Base-by-base conservation (phyloP, 2,329 filamentous ascomycete genomes). In the Exophiala alcalophila region DNA sequence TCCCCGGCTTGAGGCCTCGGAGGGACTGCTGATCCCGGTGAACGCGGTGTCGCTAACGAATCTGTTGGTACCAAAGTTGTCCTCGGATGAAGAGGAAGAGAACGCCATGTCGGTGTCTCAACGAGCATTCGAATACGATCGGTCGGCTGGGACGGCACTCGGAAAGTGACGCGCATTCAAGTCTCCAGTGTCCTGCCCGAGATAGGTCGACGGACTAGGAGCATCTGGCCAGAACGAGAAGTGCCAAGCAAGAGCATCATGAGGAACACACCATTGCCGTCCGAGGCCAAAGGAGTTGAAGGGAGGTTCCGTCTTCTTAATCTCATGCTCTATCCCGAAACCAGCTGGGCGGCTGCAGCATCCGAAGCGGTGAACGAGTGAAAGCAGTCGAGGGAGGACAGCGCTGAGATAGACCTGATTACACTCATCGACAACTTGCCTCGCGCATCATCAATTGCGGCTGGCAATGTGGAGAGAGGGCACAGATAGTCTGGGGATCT, bases 1-100 rank as follows among this genome's bases (percentile, higher is more conserved):
- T n/a, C 31, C 40, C 8, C 38, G 36, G 20, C 30, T 40, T 9
- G 27, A 43, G 5, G 39, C 15, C 28, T 51, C 38, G 5, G 40
- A 43, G 10, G 40, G 42, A 24, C 47, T 50, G 23, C 40, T 51
- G 44, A 50, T 25, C 33, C 50, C 51, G 6, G 43, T 47, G 32
- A 50, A 48, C 15, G 27, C 38, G 30, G 40, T 36, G 28, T 51
- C 49, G 7, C 42, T 32, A n/a, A 54, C 24, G 9, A 47, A 45
- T 23, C 44, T 42, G 20, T 47, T 38, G 4, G 26, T 28, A n/a
- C 44, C 43, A 23, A 44, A 46, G 27, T 46, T 44, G 35, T 40
- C 46, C 25, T 53, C 52, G 15, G 53, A 56, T 6, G 47, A 53
- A 5, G 55, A 57, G 5, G 53, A 57, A n/a, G 54, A 55, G 28